phyloP scores from a whole-genome alignment of 371 early-diverging fungal genomes.

The Amoeboaphelidium protococcarum region DNA sequence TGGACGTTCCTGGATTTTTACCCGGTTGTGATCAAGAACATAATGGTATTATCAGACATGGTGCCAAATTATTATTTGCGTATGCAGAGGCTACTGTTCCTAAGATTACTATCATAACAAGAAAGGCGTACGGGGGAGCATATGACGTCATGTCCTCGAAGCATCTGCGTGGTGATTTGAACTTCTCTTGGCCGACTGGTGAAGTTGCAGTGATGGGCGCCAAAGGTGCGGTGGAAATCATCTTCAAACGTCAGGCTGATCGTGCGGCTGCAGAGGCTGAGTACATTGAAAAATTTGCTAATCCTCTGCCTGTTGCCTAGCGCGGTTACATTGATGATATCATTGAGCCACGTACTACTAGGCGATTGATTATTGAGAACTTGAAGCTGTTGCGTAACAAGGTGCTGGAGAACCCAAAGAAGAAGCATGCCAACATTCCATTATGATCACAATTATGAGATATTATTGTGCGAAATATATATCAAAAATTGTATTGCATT shows the following conservation, averaged over 20 bases:
- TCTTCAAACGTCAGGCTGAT: conserved; percentile 32
- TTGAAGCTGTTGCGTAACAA: conserved; percentile 48
- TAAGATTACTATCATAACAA: conserved; percentile 78
- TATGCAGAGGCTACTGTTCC: conserved; percentile 93
- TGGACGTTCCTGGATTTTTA: conserved; percentile 93
- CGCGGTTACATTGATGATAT: conserved; percentile 85
- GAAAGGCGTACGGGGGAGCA: conserved; percentile 93
- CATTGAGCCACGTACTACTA: conserved; percentile 55
- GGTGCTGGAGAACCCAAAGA: conserved; percentile 40
- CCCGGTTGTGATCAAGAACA: conserved; percentile 89
- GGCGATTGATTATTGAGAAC: conserved; percentile 61
- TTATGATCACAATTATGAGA: neutral
- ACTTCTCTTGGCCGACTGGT: conserved; percentile 71
- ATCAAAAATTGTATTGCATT: no score
- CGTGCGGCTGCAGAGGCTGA: conserved; percentile 41
- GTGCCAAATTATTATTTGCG: conserved; percentile 84
- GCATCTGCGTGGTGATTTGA: conserved; percentile 70
- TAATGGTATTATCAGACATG: conserved; percentile 85
- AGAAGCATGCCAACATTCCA: conserved; percentile 42
- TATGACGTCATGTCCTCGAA: conserved; percentile 94
- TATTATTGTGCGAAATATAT: no score
- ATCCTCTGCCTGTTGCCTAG: conserved; percentile 84
- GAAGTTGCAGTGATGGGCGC: conserved; percentile 97
- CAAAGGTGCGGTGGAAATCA: conserved; percentile 86
- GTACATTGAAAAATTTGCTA: conserved; percentile 73